Base-by-base conservation (phyloP, 306 rosid species). In the Phaseolus lunatus region DNA sequence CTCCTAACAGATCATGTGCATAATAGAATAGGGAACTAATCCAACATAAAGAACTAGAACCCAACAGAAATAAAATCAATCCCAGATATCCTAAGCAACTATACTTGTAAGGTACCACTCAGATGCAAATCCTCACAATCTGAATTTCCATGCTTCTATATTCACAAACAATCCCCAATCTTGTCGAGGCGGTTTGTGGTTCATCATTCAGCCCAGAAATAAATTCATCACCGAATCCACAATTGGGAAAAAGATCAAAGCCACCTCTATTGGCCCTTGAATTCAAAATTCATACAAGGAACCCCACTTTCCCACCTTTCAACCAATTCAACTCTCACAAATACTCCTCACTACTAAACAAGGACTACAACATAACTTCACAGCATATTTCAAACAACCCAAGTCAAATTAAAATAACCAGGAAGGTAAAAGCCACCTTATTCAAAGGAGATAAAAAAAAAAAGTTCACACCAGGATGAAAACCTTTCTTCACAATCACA, bases 101-200 rank as follows among this genome's bases (percentile, higher is more conserved):
- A 64, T 8, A 63, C 70, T 43, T 31, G 57, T 23, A 70, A 48
- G 49, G 29, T 13, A 65, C 35, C 49, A 56, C 64, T 69, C 74
- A 63, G 81, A 27, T 3, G 27, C 70, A 70, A 50, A 20, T 56
- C 70, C 22, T 18, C 18, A 31, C 31, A 72, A 45, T 68, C 66
- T 45, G 56, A 66, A 58, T 62, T 69, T 72, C 54, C 64, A 11
- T 58, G 45, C 73, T 66, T 56, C 78, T 57, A 77, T 45, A 79
- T 59, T 85, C 85, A 85, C 76, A 80, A 78, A 74, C 85, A 78
- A 81, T 61, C 80, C 67, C 84, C 58, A 56, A 79, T 31, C 29
- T 23, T 26, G 80, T 70, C 19, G 73, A 81, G 74, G 81, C 57
- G 76, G 81, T 57, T 49, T 71, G 49, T 70, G 80, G 79, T 67